Evolutionary conservation across 2,329 filamentous ascomycete species (phyloP), one percentile per base, ranked within the genome.

Genomic region (Trichoderma breve): DNA sequence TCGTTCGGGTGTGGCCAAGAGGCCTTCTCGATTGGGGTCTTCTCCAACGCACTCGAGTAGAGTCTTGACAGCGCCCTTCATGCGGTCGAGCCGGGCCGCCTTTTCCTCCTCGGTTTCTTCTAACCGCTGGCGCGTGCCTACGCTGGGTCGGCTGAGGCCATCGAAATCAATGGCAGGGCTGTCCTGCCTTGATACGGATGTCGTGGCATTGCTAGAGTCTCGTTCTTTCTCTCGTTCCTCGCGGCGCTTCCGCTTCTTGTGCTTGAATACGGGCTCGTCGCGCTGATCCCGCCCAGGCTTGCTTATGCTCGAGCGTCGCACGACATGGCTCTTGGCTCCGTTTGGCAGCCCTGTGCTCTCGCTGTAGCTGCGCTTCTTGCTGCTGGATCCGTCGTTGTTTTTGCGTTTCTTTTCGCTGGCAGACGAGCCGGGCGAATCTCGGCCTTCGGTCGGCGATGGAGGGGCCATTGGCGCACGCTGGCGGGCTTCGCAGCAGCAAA

Each of bases 1-100:
- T 73, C 96, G 89, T 78, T 92, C 90, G 0, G 96, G 96, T 0
- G 90, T 92, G 53, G 85, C 89, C 18, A 91, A 83, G 53, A 92
- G 82, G 55, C 90, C 90, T 74, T 90, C 88, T 36, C 90, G 86
- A 75, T 90, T 85, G 0, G 90, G 89, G 75, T 92, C 89, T 81
- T 92, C 90, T 75, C 90, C 90, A 6, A 92, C 83, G 75, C 90
- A 92, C 79, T 92, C 90, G 34, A 92, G 86, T 15, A 92, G 84
- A 2, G 90, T 92, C 63, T 88, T 84, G 30, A 92, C 88, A 47
- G 90, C 90, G 60, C 84, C 88, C 73, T 85, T 84, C 81, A 92
- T 86, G 77, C 86, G 88, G 18, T 86, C 83, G 47, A 91, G 79
- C 60, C 90, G 85, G 73, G 80, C 80, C 14, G 82, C 84, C 34